These are phyloP conservation scores for Alternaria arborescens DNA, from an alignment of 2,329 filamentous ascomycete species.

Conservation along the genomic window DNA sequence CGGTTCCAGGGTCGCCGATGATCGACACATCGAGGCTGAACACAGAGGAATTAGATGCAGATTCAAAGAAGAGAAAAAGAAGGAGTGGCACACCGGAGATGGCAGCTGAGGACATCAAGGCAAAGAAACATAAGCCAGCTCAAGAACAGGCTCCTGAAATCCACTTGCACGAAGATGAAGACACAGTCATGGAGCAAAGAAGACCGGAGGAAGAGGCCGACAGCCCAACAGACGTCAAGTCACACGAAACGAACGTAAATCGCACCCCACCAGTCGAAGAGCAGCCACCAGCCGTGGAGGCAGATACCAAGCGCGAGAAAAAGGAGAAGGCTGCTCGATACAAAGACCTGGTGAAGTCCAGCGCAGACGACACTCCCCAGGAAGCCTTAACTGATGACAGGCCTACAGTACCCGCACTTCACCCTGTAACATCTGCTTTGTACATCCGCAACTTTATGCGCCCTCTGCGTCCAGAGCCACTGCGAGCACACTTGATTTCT, in stretches of 20 bases:
- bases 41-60: slow-evolving; percentile 50
- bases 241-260: slow-evolving; percentile 9
- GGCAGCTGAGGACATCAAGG: slow-evolving; percentile 46
- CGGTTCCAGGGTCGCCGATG: slow-evolving; percentile 38
- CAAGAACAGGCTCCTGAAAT: slow-evolving; percentile 44
- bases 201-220: slow-evolving; percentile 29
- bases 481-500: slow-evolving; percentile 73
- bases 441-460: slow-evolving; percentile 94
- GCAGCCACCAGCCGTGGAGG: slow-evolving; percentile 10
- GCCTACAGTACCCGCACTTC: slow-evolving; percentile 49
- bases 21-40: slow-evolving; percentile 46
- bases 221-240: slow-evolving; percentile 12
- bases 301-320: slow-evolving; percentile 26
- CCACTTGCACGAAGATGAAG: slow-evolving; percentile 42
- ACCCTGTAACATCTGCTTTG: slow-evolving; percentile 59
- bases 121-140: slow-evolving; percentile 55
- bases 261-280: slow-evolving; percentile 6
- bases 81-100: slow-evolving; percentile 52
- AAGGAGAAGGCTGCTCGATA: slow-evolving; percentile 48
- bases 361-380: slow-evolving; percentile 12
- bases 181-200: slow-evolving; percentile 43
- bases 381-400: slow-evolving; percentile 41
- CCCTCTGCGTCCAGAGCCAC: slow-evolving; percentile 73
- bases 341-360: slow-evolving; percentile 43
- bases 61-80: slow-evolving; percentile 53